Percentiles rank a stretch among this genome's conserved stretches.
Evolutionary conservation across 371 early-diverging fungal species (phyloP).

Genomic region (Actinomucor elegans): DNA sequence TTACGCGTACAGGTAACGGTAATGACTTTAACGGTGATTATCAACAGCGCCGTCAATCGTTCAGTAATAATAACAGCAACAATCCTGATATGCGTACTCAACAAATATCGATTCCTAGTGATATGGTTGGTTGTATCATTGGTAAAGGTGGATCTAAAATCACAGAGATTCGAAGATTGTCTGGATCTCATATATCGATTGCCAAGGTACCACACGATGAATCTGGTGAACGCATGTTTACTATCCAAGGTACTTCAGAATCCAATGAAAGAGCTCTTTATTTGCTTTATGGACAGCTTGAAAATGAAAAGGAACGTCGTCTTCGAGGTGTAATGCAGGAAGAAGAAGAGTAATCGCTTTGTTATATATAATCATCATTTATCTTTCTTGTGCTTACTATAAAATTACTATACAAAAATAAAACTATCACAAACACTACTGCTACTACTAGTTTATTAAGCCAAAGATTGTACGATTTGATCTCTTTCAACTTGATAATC

Average conservation of each 20-base stretch:
- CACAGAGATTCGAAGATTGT: slow-evolving; percentile 84
- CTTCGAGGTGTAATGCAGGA: slow-evolving; percentile 37
- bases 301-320: slow-evolving; percentile 83
- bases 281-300: slow-evolving; percentile 86
- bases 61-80: not conserved
- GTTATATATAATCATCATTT: not conserved
- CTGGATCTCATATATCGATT: slow-evolving; percentile 88
- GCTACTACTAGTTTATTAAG: slow-evolving; percentile 3
- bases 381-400: not conserved
- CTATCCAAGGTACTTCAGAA: slow-evolving; percentile 86
- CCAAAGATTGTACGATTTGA: slow-evolving; percentile 14
- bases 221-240: slow-evolving; percentile 82
- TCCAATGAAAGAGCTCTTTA: slow-evolving; percentile 88
- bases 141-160: slow-evolving; percentile 92
- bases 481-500: slow-evolving; percentile 32
- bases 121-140: slow-evolving; percentile 94
- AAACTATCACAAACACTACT: slow-evolving; percentile 3
- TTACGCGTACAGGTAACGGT: slow-evolving; percentile 60
- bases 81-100: slow-evolving; percentile 57
- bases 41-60: not conserved
- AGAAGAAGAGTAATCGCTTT: slow-evolving; percentile 33
- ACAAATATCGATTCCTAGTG: slow-evolving; percentile 86
- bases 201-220: slow-evolving; percentile 78
- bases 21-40: slow-evolving; percentile 26
- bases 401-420: not conserved